A percentile compares a stretch with the other conserved stretches of the same genome.
Conservation (phyloP, 345 rosid genomes). For the Eucalyptus regnans region DNA sequence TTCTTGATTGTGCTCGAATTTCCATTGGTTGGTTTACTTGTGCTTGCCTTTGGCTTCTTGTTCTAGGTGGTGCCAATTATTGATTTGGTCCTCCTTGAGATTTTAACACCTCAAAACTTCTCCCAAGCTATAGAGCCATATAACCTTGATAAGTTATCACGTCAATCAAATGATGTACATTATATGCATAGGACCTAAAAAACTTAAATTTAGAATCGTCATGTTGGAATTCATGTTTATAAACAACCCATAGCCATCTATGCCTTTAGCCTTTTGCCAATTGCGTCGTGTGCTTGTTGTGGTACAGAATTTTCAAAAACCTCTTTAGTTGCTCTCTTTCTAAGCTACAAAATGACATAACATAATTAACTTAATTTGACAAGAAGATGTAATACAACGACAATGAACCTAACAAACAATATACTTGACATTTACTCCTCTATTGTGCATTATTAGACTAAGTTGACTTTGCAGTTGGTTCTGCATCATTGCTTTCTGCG, state of each 20-base stretch:
- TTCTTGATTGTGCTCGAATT: not conserved
- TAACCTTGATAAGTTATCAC: not conserved
- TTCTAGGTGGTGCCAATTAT: not conserved
- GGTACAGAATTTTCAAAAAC: not conserved
- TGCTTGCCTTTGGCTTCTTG: not conserved
- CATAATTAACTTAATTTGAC: not conserved
- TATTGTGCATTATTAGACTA: not conserved
- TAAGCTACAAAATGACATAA: not conserved
- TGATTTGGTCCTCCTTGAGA: not conserved
- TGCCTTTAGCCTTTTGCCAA: not conserved
- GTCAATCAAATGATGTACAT: not conserved
- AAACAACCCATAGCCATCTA: not conserved
- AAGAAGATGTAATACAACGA: not conserved
- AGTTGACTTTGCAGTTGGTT: not conserved
- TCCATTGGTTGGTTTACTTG: not conserved
- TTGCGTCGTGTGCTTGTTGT: not conserved
- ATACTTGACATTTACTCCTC: not conserved
- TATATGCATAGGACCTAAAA: not conserved
- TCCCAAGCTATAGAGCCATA: not conserved
- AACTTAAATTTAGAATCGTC: not conserved
- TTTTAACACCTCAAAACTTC: not conserved
- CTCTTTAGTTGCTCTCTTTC: not conserved
- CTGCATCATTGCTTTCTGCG: not conserved
- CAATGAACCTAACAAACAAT: not conserved
- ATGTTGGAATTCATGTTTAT: not conserved